Evolutionary conservation across 768 basidiomycete species (phyloP).

Genomic region (Hirschioporus abietinus): DNA sequence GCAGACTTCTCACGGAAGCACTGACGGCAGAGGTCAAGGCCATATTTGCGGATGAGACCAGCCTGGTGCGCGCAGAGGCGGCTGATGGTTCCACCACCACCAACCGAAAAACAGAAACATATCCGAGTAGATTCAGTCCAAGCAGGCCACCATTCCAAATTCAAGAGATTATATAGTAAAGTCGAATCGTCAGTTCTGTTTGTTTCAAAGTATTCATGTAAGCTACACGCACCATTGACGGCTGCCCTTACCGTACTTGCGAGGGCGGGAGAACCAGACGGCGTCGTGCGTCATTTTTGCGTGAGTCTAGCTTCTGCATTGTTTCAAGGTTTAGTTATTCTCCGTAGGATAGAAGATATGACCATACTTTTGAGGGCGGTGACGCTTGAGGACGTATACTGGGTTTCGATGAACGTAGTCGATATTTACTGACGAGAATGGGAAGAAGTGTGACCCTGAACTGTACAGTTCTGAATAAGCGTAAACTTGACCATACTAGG

Average conservation of each 20-base stretch:
- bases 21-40: constrained; percentile 95
- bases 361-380: neutral
- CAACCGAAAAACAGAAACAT: constrained; percentile 7
- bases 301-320: neutral
- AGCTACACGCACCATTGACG: constrained; percentile 75
- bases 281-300: constrained; percentile 94
- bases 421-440: neutral
- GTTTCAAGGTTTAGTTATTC: neutral
- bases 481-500: neutral
- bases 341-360: neutral
- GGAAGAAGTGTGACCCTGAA: neutral
- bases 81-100: constrained; percentile 35
- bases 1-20: constrained; percentile 96
- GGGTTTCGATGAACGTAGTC: neutral
- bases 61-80: constrained; percentile 96
- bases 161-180: constrained; percentile 2
- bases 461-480: neutral
- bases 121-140: constrained; percentile 11
- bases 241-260: constrained; percentile 92
- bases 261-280: constrained; percentile 95
- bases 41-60: constrained; percentile 96
- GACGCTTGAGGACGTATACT: neutral
- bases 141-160: constrained; percentile 6
- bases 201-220: neutral
- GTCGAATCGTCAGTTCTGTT: neutral